These are phyloP conservation scores for Quercus mongolica DNA, from an alignment of 306 rosid genomes.

Conservation along the genomic window DNA sequence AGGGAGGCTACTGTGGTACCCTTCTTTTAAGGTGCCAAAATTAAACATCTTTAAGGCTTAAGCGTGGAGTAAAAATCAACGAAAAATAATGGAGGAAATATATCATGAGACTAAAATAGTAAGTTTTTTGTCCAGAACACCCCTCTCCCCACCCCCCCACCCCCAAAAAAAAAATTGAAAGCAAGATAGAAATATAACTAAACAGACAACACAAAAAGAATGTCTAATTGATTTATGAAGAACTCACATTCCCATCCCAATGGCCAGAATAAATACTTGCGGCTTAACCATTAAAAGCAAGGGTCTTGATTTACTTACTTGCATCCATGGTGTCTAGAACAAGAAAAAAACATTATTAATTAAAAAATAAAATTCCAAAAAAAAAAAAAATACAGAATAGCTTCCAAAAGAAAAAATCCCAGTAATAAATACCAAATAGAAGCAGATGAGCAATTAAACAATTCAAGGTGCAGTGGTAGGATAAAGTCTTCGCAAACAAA, in stretches of 20 bases:
- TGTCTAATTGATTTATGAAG: background rate
- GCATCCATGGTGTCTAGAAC: constrained; percentile 8
- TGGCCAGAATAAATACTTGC: background rate
- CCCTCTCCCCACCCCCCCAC: too few species aligned
- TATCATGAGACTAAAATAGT: too few species aligned
- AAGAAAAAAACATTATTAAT: background rate
- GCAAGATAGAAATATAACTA: background rate
- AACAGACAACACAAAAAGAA: background rate
- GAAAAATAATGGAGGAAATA: background rate
- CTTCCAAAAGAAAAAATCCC: background rate
- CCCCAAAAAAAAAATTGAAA: background rate
- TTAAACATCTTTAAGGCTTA: background rate
- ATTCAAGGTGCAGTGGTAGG: background rate
- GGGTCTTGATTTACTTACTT: constrained; percentile 1
- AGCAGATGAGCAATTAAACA: background rate
- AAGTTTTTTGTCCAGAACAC: too few species aligned
- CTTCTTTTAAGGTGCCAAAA: background rate
- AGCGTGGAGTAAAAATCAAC: too few species aligned
- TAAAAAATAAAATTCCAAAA: background rate
- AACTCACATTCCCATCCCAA: constrained; percentile 4
- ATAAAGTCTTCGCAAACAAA: background rate
- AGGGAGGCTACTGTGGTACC: background rate
- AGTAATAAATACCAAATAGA: background rate
- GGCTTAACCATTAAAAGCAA: background rate
- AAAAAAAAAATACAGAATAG: background rate